Evolutionary conservation across 2,329 filamentous ascomycete species (phyloP), one percentile per base, ranked within the genome.

Genomic region (Aspergillus sp.): DNA sequence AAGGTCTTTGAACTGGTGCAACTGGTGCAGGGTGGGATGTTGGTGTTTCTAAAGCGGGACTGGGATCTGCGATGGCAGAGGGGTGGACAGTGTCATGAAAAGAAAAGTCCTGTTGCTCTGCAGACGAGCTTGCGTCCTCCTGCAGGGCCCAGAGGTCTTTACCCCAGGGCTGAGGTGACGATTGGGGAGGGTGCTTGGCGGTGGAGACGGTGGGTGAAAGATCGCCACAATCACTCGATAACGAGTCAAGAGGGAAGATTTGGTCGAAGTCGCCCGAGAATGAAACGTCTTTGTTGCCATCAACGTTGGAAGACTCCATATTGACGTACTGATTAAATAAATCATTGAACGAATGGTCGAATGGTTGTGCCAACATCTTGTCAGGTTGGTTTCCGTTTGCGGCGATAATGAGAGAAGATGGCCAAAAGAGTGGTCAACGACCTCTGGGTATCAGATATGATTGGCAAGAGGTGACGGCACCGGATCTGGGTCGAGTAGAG

Each of bases 281-380:
- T 54, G 70, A 66, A 49, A 70, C 68, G 51, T 75, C 72, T 62
- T 72, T 72, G 51, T 71, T 64, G 48, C 66, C 65, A 48, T 72
- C 69, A 53, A 69, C 70, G 43, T 70, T 71, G 52, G 75, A 71
- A 44, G 75, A 68, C 47, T 81, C 78, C 64, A 77, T 74, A 52
- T 80, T 74, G 62, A 82, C 72, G 60, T 79, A 82, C 61, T 82
- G 75, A 57, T 81, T 78, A 70, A 85, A 83, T 64, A 83, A 71
- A 61, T 78, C 76, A 65, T 77, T 76, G 64, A 74, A 75, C 47
- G 78, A 71, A 59, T 81, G 78, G 48, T 74, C 67, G 40, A 66
- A 67, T 43, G 58, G 57, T 52, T 70, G 65, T 47, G 66, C 65
- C 53, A 76, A 71, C 68, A 75, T 75, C 44, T 75, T 72, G 56